Conservation (phyloP, 2,329 filamentous ascomycete genomes). For the Davidsoniella neocaledoniae region DNA sequence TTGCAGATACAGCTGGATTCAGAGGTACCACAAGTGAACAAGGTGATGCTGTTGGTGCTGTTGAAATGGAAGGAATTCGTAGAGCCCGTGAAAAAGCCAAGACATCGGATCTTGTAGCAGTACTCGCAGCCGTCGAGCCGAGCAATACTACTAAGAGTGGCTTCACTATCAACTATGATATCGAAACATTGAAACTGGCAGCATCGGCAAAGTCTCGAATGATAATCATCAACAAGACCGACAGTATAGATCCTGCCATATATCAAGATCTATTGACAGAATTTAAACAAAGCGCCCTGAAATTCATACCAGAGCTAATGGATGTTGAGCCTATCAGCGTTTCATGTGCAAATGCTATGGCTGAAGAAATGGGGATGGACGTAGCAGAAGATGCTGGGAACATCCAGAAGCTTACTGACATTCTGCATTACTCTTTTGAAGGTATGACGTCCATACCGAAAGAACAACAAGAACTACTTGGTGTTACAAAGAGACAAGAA, state of each 20-base stretch:
- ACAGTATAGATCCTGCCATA: conserved; percentile 24
- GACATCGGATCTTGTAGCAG: conserved; percentile 72
- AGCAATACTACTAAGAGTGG: neutral
- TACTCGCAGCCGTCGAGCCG: conserved; percentile 57
- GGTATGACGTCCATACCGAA: conserved; percentile 53
- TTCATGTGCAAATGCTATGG: conserved; percentile 33
- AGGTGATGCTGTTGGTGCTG: conserved; percentile 38
- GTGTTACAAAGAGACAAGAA: conserved; percentile 79
- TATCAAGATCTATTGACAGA: conserved; percentile 21
- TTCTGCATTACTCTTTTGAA: conserved; percentile 51
- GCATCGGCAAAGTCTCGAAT: conserved; percentile 31
- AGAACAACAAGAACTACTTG: conserved; percentile 67
- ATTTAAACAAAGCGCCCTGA: neutral
- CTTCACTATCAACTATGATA: conserved; percentile 31
- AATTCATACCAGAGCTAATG: conserved; percentile 24
- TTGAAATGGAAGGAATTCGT: conserved; percentile 83
- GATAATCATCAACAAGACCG: conserved; percentile 47
- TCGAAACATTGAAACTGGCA: conserved; percentile 38
- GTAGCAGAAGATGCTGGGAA: conserved; percentile 37
- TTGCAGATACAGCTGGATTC: conserved; percentile 89
- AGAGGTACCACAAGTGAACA: conserved; percentile 27
- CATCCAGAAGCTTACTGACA: conserved; percentile 50
- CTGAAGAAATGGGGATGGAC: conserved; percentile 45
- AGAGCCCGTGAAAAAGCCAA: conserved; percentile 66
- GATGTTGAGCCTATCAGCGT: conserved; percentile 24